These are phyloP conservation scores for Penicillium expansum DNA, from an alignment of 2,329 filamentous ascomycete genomes.

Conservation along the genomic window DNA sequence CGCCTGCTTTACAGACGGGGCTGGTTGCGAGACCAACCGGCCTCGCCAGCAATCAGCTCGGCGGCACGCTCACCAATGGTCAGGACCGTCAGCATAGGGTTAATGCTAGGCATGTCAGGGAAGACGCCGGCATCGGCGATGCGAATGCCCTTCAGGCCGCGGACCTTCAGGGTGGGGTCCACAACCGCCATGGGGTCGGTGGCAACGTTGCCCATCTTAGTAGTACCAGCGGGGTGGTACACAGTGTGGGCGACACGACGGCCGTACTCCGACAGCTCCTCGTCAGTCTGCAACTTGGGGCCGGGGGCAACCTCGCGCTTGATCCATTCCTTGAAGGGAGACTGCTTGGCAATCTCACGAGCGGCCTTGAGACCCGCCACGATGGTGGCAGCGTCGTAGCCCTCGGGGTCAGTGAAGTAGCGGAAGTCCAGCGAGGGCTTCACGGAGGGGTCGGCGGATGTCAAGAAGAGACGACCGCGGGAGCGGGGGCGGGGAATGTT, in stretches of 20 bases:
- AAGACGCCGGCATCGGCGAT: slow-evolving; percentile 87
- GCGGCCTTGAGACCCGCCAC: slow-evolving; percentile 74
- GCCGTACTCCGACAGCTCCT: slow-evolving; percentile 78
- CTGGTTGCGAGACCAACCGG: slow-evolving; percentile 61
- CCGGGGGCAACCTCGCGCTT: slow-evolving; percentile 79
- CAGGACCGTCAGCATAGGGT: slow-evolving; percentile 87
- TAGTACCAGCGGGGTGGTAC: slow-evolving; percentile 85
- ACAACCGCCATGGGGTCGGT: slow-evolving; percentile 74
- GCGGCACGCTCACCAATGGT: slow-evolving; percentile 79
- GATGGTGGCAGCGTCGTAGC: slow-evolving; percentile 79
- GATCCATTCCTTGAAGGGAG: slow-evolving; percentile 78
- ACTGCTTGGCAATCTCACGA: slow-evolving; percentile 70
- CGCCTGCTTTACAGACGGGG: slow-evolving; percentile 49
- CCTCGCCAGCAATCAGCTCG: slow-evolving; percentile 76
- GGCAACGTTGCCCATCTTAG: slow-evolving; percentile 77
- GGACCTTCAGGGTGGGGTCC: slow-evolving; percentile 69
- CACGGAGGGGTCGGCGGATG: slow-evolving; percentile 68
- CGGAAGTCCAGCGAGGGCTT: slow-evolving; percentile 85
- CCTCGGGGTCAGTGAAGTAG: slow-evolving; percentile 83
- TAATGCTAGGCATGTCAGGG: slow-evolving; percentile 80
- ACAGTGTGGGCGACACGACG: slow-evolving; percentile 80
- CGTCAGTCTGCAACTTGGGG: slow-evolving; percentile 69
- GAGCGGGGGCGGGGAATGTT: slow-evolving; percentile 83
- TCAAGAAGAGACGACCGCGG: slow-evolving; percentile 73
- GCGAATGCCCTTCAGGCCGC: slow-evolving; percentile 68